Conservation (phyloP, 2,329 filamentous ascomycete genomes). For the Paraconiothyrium brasiliense region DNA sequence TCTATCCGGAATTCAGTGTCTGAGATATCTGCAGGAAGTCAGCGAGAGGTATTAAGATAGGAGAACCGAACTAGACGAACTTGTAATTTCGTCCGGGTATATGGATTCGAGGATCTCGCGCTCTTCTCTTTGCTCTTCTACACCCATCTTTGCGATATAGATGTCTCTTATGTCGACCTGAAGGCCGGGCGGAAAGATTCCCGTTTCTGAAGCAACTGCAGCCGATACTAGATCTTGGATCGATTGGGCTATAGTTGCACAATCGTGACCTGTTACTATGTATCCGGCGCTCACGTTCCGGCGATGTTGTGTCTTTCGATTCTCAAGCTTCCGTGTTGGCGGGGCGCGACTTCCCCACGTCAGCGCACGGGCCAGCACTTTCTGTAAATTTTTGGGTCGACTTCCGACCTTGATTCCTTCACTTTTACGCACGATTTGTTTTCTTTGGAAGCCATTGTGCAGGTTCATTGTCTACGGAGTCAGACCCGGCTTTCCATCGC, state of each 20-base stretch:
- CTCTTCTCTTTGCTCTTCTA: slow-evolving; percentile 93
- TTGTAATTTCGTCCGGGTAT: slow-evolving; percentile 96
- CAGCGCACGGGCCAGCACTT: slow-evolving; percentile 32
- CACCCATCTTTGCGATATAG: slow-evolving; percentile 52
- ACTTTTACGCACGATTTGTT: slow-evolving; percentile 1
- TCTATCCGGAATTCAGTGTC: slow-evolving; percentile 89
- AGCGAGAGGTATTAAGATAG: slow-evolving; percentile 16
- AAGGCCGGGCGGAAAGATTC: neutral
- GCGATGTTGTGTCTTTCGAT: neutral
- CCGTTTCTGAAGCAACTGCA: neutral
- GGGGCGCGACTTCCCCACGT: slow-evolving; percentile 33
- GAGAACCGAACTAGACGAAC: slow-evolving; percentile 57
- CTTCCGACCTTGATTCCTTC: slow-evolving; percentile 10
- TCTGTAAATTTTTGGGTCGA: slow-evolving; percentile 33
- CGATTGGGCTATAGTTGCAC: neutral
- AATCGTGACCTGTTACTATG: neutral
- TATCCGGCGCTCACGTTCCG: neutral
- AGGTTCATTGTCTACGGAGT: neutral
- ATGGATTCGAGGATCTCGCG: slow-evolving; percentile 98
- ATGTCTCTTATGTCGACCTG: neutral
- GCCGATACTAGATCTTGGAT: neutral
- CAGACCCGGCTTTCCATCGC: neutral
- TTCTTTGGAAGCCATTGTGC: neutral
- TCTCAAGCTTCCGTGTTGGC: slow-evolving; percentile 10
- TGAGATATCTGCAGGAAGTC: slow-evolving; percentile 74